These are phyloP conservation scores for Macrophomina pseudophaseolina DNA, from an alignment of 2,329 filamentous ascomycete genomes.

Conservation along the genomic window DNA sequence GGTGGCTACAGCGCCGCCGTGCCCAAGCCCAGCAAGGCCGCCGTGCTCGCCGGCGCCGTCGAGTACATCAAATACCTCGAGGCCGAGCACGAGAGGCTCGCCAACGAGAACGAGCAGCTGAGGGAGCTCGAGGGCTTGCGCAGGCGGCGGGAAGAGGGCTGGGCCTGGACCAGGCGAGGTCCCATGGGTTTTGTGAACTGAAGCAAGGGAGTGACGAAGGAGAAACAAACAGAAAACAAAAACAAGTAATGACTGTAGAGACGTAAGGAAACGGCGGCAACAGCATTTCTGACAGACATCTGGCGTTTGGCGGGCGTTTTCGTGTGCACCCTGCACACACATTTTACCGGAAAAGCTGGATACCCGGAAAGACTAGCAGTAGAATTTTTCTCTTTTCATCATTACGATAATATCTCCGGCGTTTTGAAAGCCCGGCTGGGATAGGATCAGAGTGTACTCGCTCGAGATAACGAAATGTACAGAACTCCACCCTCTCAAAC, in stretches of 20 bases:
- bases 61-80: slow-evolving; percentile 30
- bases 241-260: slow-evolving; percentile 13
- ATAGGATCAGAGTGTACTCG: slow-evolving; percentile 20
- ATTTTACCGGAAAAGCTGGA: slow-evolving; percentile 22
- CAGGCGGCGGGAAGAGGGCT: slow-evolving; percentile 23
- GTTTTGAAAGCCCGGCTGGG: neutral
- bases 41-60: slow-evolving; percentile 30
- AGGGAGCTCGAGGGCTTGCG: slow-evolving; percentile 28
- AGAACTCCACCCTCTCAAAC: slow-evolving; percentile 10
- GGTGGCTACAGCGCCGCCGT: slow-evolving; percentile 22
- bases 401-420: slow-evolving; percentile 17
- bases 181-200: slow-evolving; percentile 23
- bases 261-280: neutral
- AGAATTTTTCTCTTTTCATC: neutral
- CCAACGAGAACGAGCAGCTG: slow-evolving; percentile 37
- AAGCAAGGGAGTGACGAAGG: neutral
- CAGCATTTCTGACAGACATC: neutral
- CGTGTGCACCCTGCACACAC: neutral
- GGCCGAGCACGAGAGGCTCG: slow-evolving; percentile 28
- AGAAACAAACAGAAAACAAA: neutral
- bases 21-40: slow-evolving; percentile 32
- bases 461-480: slow-evolving; percentile 17
- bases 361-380: slow-evolving; percentile 22
- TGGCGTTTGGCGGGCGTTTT: slow-evolving; percentile 19
- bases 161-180: slow-evolving; percentile 23